These are phyloP conservation scores for Aspergillus uvarum DNA, from an alignment of 2,329 filamentous ascomycete genomes.

Conservation along the genomic window DNA sequence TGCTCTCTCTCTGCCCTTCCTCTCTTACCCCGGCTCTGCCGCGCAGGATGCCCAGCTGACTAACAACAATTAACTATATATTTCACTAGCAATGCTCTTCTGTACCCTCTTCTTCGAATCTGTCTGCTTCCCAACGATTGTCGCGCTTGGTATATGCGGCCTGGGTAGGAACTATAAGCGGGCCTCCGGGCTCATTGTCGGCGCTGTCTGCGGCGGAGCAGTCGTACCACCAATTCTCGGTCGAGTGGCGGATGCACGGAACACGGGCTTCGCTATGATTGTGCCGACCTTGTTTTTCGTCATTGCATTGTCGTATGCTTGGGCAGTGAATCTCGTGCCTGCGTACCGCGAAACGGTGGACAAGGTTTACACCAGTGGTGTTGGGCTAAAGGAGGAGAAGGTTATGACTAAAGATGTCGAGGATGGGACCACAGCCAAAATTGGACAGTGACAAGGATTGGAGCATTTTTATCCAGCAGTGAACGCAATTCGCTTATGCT, in stretches of 20 bases:
- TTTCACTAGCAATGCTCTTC: slow-evolving; percentile 54
- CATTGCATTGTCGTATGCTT: slow-evolving; percentile 56
- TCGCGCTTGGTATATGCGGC: slow-evolving; percentile 73
- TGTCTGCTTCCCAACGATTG: slow-evolving; percentile 79
- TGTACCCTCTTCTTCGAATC: slow-evolving; percentile 79
- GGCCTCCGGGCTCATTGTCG: slow-evolving; percentile 71
- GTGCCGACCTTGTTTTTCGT: slow-evolving; percentile 65
- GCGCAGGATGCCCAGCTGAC: too few relatives aligned
- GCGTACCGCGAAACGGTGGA: slow-evolving; percentile 64
- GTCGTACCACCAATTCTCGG: slow-evolving; percentile 71
- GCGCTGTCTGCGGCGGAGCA: slow-evolving; percentile 70
- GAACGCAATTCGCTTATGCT: slow-evolving; percentile 13
- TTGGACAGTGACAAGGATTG: slow-evolving; percentile 7
- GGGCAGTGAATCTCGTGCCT: slow-evolving; percentile 66
- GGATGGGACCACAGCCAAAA: not conserved
- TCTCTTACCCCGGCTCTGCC: not conserved
- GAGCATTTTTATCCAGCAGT: not conserved
- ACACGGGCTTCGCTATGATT: slow-evolving; percentile 64
- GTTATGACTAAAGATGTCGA: slow-evolving; percentile 19
- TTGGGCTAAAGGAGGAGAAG: slow-evolving; percentile 42
- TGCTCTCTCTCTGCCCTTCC: not conserved
- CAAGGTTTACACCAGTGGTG: slow-evolving; percentile 47
- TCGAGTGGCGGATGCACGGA: slow-evolving; percentile 63
- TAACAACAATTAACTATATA: not conserved
- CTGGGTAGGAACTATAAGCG: slow-evolving; percentile 75